phyloP scores from a whole-genome alignment of 495 filamentous ascomycete genomes.

The Penicillium desertorum region DNA sequence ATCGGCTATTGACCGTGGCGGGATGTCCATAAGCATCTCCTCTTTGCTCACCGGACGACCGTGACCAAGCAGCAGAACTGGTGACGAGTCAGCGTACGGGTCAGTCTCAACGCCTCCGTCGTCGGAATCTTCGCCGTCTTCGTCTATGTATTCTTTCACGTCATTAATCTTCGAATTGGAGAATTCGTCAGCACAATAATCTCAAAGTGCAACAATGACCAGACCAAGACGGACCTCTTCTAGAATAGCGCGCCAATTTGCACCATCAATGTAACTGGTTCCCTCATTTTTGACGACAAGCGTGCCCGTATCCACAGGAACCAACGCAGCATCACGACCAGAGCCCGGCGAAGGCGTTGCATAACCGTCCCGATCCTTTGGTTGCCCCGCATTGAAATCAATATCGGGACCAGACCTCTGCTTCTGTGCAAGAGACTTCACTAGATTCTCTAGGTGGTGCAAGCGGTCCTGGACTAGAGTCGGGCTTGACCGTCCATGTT shows the following conservation, averaged over 20 bases:
- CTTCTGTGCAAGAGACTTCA: slow-evolving; percentile 47
- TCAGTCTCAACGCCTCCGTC: slow-evolving; percentile 28
- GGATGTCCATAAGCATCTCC: slow-evolving; percentile 44
- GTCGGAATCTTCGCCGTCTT: slow-evolving; percentile 27
- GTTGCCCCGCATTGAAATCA: slow-evolving; percentile 14
- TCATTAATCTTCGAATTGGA: slow-evolving; percentile 39
- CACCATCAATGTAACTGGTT: slow-evolving; percentile 49
- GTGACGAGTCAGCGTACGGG: slow-evolving; percentile 25
- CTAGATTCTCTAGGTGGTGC: slow-evolving; percentile 53
- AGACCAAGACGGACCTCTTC: slow-evolving; percentile 44
- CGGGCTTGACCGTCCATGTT: slow-evolving; percentile 35
- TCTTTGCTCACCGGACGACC: slow-evolving; percentile 31
- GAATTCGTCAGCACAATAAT: not conserved
- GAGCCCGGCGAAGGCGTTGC: slow-evolving; percentile 55
- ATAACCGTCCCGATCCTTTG: slow-evolving; percentile 5
- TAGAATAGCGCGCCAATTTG: slow-evolving; percentile 52
- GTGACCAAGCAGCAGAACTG: slow-evolving; percentile 44
- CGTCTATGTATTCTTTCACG: slow-evolving; percentile 32
- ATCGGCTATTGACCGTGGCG: slow-evolving; percentile 42
- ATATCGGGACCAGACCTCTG: slow-evolving; percentile 22
- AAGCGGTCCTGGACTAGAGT: slow-evolving; percentile 48
- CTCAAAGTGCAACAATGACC: not conserved
- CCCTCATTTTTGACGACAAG: slow-evolving; percentile 61
- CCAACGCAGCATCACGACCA: slow-evolving; percentile 59
- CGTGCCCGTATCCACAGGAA: slow-evolving; percentile 50